Evolutionary conservation across 139 green algal species (phyloP), one percentile per base, ranked within the genome.

Genomic region (Nannochloris sp.): DNA sequence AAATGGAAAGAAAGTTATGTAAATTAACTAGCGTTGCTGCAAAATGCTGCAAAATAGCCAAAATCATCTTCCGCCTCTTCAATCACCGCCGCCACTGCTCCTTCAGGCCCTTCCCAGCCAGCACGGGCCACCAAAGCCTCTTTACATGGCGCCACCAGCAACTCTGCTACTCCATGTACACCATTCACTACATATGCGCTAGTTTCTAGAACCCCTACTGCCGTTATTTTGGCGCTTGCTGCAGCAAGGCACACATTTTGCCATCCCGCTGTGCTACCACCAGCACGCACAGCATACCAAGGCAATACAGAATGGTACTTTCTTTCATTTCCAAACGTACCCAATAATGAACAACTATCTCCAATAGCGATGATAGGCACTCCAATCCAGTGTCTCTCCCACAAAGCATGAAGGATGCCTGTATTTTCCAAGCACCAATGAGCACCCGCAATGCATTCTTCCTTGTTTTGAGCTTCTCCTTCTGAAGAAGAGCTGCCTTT

Each of bases 61-160:
- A 31, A 60, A 30, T 72, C 70, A 0, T 71, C 44, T 8, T 68
- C 70, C 3, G 63, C 70, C 45, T 77, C 70, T 48, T 71, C 29
- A 31, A 61, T n/a, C n/a, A n/a, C 54, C 12, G 38, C 55, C 14
- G 4, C 14, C 3, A 19, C 10, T 4, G 6, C 29, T 6, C 14
- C 39, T 10, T 6, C 8, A 7, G 13, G n/a, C 2, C 23, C 29
- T 8, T 32, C 29, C 70, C 53, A 72, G 14, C 27, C 39, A 4
- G 70, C 62, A 3, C 25, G 29, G 2, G 31, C 38, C 14, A 72
- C 35, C 44, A 72, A 44, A 25, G 54, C 63, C 19, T 68, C 70
- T 4, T 30, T 42, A 13, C 34, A 23, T 14, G 71, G 71, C 0
- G 65, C 71, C 29, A 66, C 65, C 47, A 78, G 23, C 59, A 72